Base-by-base conservation (phyloP, 805 yeast genomes). In the Cyberlindnera lachancei region DNA sequence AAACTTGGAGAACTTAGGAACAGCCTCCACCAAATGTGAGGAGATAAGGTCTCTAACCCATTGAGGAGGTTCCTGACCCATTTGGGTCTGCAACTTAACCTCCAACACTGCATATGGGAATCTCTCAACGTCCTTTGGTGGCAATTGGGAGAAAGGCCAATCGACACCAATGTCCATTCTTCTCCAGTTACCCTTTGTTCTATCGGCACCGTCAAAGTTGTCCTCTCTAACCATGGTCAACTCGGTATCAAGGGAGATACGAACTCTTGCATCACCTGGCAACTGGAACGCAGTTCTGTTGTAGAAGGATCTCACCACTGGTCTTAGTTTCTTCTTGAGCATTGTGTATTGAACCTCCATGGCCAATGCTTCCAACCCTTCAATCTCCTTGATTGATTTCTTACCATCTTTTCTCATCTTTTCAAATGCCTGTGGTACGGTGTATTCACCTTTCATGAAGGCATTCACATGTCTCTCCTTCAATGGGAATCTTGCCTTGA, bases 231-330 rank as follows among this genome's bases (percentile, higher is more conserved):
- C 87, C 95, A 92, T 85, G n/a, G 94, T 68, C 45, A 92, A 72
- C 62, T 92, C 97, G 0, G 98, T 90, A 56, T 92, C 99, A 42
- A 92, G 75, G 27, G 98, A 92, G 44, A 94, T 92, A 68, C 99
- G 87, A 25, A 92, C 99, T 53, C 98, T 76, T 7, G 99, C 98
- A 60, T 92, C 99, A 37, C 99, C 99, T 6, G 99, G 98, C 36
- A 92, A 73, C 66, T 92, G 98, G 73, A 92, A 92, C 3, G 98
- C 98, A 23, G 98, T 92, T 68, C 99, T 82, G 61, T 88, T 87
- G 63, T 92, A 92, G 58, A 92, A 92, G 1, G 96, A 84, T 59
- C 99, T 75, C 63, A 86, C 83, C 27, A 87, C 96, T 1, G 99
- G 99, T 53, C 96, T 74, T 57, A 83, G 67, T 57, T 79, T 80